Evolutionary conservation across 2,329 filamentous ascomycete genomes (phyloP).

Genomic region (Diplodia intermedia): DNA sequence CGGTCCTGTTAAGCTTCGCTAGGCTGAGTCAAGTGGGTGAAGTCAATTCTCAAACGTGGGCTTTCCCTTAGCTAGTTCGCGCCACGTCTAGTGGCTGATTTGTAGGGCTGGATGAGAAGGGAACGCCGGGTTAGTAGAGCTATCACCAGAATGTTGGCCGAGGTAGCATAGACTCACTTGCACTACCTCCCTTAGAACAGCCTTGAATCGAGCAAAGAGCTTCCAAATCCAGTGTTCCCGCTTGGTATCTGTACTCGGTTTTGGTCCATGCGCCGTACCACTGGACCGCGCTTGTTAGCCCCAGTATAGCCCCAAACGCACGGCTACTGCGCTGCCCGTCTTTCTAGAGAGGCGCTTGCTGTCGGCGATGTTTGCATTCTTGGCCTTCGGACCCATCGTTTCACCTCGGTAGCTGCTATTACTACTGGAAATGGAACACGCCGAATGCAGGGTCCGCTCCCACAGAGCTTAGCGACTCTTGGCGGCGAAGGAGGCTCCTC

Average conservation of each 20-base stretch:
- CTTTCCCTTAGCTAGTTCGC: background rate
- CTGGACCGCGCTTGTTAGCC: background rate
- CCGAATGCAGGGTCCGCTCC: background rate
- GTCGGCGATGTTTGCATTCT: background rate
- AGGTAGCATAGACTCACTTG: no score
- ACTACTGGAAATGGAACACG: background rate
- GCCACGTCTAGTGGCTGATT: background rate
- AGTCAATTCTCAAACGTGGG: background rate
- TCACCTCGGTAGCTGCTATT: background rate
- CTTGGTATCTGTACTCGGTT: background rate
- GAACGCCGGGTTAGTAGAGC: background rate
- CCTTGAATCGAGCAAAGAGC: background rate
- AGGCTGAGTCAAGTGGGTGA: background rate
- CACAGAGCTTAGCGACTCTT: background rate
- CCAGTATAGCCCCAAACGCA: no score
- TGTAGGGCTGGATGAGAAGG: background rate
- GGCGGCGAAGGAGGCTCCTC: background rate
- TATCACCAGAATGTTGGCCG: background rate
- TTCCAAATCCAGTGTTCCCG: background rate
- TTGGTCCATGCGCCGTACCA: background rate
- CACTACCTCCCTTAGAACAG: no score
- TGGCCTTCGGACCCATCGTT: background rate
- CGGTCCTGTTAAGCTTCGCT: background rate
- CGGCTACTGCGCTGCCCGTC: background rate
- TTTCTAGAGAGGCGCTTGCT: background rate